Evolutionary conservation across 345 rosid genomes (phyloP), one percentile per base, ranked within the genome.

Genomic region (Odontarrhena argentea): DNA sequence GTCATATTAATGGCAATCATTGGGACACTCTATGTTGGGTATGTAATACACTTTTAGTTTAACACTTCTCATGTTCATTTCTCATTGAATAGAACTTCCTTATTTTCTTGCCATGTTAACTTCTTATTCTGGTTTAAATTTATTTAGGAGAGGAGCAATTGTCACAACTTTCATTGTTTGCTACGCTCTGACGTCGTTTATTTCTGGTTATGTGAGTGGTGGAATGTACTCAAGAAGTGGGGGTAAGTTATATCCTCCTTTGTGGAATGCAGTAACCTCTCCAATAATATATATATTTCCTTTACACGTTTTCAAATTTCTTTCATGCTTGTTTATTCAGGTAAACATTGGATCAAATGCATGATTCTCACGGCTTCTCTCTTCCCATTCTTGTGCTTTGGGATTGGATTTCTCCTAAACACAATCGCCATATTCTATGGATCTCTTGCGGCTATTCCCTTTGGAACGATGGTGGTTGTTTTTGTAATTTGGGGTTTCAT

Each of bases 211-310:
- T 68, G 96, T 92, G 70, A 92, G 96, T 9, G 96, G 98, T 63
- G 98, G 98, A 56, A 87, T 92, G 96, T 89, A 92, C 74, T 92
- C 98, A 25, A 89, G 96, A 63, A 75, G 84, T 58, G 98, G 98
- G 5, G 96, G 98, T 92, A 77, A 68, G 89, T 30, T 22, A 3
- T 65, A 15, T 6, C 4, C 60, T 52, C 12, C 40, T 64, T 3
- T 52, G 22, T 65, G 15, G n/a, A 32, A 30, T 46, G 48, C 26
- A 47, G 59, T 43, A 52, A 48, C 0, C 43, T 38, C 22, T 47
- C 69, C 10, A 22, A 6, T 46, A 18, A 64, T 57, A 40, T 57
- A 40, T 49, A 50, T 4, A 5, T 45, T 55, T 1, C 8, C 10
- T 43, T 3, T 7, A 49, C 10, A 13, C 28, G 6, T 49, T 30